A percentile compares a stretch with the other conserved stretches of the same genome.
Conservation (phyloP, 2,329 filamentous ascomycete genomes). For the Neonectria hederae region DNA sequence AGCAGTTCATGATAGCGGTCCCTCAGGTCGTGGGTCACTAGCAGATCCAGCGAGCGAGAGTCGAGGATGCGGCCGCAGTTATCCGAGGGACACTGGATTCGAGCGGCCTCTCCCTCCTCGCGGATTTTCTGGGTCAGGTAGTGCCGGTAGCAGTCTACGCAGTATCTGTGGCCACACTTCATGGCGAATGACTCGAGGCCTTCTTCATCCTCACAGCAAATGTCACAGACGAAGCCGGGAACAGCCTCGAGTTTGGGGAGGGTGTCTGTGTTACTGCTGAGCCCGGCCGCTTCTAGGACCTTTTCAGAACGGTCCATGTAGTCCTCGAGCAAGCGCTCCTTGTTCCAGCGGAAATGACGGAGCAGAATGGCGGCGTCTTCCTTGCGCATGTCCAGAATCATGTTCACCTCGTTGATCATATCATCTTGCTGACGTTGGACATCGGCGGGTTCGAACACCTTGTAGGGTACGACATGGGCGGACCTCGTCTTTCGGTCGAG, state of each 20-base stretch:
- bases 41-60: conserved; percentile 82
- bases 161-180: conserved; percentile 94
- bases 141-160: conserved; percentile 89
- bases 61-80: conserved; percentile 92
- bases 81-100: conserved; percentile 92
- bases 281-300: conserved; percentile 83
- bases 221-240: conserved; percentile 87
- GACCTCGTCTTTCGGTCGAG: conserved; percentile 76
- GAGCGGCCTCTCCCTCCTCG: conserved; percentile 92
- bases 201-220: conserved; percentile 90
- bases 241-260: conserved; percentile 76
- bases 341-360: conserved; percentile 93
- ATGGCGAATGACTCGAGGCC: conserved; percentile 87
- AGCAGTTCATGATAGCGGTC: conserved; percentile 83
- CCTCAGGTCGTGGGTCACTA: conserved; percentile 68
- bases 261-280: conserved; percentile 71
- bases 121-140: conserved; percentile 94
- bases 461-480: conserved; percentile 85
- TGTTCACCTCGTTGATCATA: conserved; percentile 89
- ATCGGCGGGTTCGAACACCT: conserved; percentile 80
- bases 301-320: conserved; percentile 91
- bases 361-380: conserved; percentile 92
- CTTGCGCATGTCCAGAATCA: conserved; percentile 86
- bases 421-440: conserved; percentile 87
- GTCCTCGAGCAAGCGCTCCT: conserved; percentile 91